Evolutionary conservation across 2,329 filamentous ascomycete species (phyloP), one percentile per base, ranked within the genome.

Genomic region (Colletotrichum abscissum): DNA sequence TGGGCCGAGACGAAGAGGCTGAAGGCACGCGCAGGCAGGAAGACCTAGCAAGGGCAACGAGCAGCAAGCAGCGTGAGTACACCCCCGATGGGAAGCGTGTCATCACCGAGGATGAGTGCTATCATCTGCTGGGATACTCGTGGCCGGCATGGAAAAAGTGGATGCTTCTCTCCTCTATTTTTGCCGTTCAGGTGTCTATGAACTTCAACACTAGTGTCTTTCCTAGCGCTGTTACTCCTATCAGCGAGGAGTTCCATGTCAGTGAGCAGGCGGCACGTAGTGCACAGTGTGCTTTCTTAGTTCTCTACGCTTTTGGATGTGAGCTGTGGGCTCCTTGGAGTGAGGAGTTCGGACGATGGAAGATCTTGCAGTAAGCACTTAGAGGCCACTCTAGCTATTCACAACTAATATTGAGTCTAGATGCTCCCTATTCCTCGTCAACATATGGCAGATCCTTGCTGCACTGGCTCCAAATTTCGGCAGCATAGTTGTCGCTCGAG

Each of bases 181-280:
- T 89, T 78, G 78, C 85, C 52, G 86, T 89, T 9, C 87, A 89
- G 74, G 84, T 86, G 28, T 88, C 86, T 16, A 90, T 90, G 87
- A 90, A 89, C 78, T 85, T 87, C 77, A 89, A 89, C 76, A 85
- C 88, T 0, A 85, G 85, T 9, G 81, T 88, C 65, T 89, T 87
- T 74, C 83, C 86, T 26, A 88, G 89, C 69, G 88, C 84, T 0
- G 82, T 89, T 26, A 75, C 75, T 5, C 82, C 81, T n/a, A 84
- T 89, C 38, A 77, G 80, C 2, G 78, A 86, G 63, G 79, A 87
- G 19, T 88, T 88, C 63, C 76, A 78, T 68, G 82, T 89, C 65
- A 86, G 82, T 67, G 79, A 81, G 33, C 85, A 88, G 76, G 84
- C 81, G 1, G 86, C 86, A 3, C 84, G 86, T 5, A 82, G 83